Percentiles rank a stretch among this genome's conserved stretches.
These are phyloP conservation scores for Sphaerostilbella broomeana DNA, from an alignment of 2,329 filamentous ascomycete species.

Conservation along the genomic window DNA sequence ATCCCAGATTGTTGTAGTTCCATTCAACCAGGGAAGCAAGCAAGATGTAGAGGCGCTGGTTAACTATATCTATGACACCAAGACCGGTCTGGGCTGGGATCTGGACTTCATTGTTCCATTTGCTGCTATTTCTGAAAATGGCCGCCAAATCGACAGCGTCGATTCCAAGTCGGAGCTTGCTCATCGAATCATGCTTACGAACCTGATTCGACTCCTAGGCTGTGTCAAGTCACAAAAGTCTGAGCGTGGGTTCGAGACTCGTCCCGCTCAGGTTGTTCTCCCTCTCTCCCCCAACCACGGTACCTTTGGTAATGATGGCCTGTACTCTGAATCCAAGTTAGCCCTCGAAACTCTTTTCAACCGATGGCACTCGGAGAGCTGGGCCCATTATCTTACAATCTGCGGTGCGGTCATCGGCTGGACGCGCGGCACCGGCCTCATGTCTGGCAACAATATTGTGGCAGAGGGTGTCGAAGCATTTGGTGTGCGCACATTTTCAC, in stretches of 20 bases:
- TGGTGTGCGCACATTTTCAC: constrained; percentile 95
- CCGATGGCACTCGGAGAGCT: constrained; percentile 95
- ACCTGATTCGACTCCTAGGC: constrained; percentile 85
- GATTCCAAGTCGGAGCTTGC: constrained; percentile 97
- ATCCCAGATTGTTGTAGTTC: constrained; percentile 94
- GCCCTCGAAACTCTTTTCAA: constrained; percentile 97
- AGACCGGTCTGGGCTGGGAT: constrained; percentile 97
- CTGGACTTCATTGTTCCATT: constrained; percentile 94
- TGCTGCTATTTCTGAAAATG: constrained; percentile 94
- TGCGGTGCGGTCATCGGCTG: constrained; percentile 98
- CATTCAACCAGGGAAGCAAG: constrained; percentile 98
- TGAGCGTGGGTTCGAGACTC: constrained; percentile 82
- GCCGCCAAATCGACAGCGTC: constrained; percentile 91
- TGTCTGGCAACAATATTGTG: constrained; percentile 96
- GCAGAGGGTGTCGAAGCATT: constrained; percentile 95
- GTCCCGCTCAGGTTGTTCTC: constrained; percentile 91
- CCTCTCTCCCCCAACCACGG: constrained; percentile 97
- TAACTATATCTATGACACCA: constrained; percentile 93
- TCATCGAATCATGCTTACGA: constrained; percentile 98
- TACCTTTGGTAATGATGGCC: constrained; percentile 93
- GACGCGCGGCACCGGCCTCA: constrained; percentile 96
- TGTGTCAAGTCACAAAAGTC: constrained; percentile 87
- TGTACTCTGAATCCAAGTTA: constrained; percentile 98
- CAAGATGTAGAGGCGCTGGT: constrained; percentile 93
- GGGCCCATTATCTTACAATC: constrained; percentile 95